Evolutionary conservation across 2,329 filamentous ascomycete genomes (phyloP), one percentile per base, ranked within the genome.

Genomic region (Talaromyces sp.): DNA sequence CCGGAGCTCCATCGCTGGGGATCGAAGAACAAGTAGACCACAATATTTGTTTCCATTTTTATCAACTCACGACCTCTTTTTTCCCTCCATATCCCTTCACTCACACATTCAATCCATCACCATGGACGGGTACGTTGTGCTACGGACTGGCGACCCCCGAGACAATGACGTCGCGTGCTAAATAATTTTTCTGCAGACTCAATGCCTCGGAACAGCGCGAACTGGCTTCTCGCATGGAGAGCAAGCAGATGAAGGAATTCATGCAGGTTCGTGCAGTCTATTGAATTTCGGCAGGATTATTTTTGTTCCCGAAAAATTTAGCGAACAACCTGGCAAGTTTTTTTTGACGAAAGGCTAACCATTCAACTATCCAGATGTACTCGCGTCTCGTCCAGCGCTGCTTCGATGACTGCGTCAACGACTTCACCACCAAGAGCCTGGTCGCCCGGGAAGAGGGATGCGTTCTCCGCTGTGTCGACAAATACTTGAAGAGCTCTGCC

Each of bases 161-260:
- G 27, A 7, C 33, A 54, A 55, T 61, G 55, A 58, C 49, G 49
- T 58, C 59, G 47, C 51, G 39, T 58, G 55, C 55, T 61, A 47
- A 61, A 49, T 39, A 55, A 39, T 39, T 56, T 59, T 60, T 52
- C 63, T 57, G 42, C 71, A 89, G 87, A 70, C 89, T 96, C 75
- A 91, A 85, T 69, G 75, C 84, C 71, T 78, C 86, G 71, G 93
- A 98, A 84, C 91, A 96, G 83, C 90, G 91, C 81, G 91, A 95
- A 84, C 90, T 99, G 75, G 89, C 96, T 80, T 81, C 86, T 80
- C 92, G 95, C 79, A 93, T 99, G 86, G 92, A 98, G 83, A 90
- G 91, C 81, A 96, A 95, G 81, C 95, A 99, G 81, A 91, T 99
- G 84, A 96, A 96, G 82, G 93, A 98, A 76, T 98, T 99, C 76